Conservation (phyloP, 1,139 yeast species). For the Candida tetrigidarum region DNA sequence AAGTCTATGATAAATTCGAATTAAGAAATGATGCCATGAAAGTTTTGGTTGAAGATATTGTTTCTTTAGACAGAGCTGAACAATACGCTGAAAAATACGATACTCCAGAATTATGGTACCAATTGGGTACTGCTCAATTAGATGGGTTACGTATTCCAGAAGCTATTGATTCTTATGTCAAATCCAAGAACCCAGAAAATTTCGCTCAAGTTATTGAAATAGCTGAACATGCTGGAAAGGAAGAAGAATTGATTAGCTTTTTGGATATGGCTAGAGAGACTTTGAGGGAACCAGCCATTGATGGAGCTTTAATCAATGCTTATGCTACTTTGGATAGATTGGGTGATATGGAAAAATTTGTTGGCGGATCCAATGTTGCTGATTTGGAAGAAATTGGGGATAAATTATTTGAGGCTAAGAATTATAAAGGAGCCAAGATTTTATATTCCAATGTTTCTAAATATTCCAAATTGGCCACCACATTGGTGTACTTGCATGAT, state of each 20-base stretch:
- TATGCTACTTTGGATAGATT: constrained; percentile 81
- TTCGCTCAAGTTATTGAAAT: constrained; percentile 92
- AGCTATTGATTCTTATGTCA: constrained; percentile 87
- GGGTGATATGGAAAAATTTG: constrained; percentile 81
- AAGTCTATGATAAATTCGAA: constrained; percentile 86
- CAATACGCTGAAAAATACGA: constrained; percentile 91
- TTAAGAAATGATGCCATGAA: constrained; percentile 79
- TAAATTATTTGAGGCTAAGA: constrained; percentile 76
- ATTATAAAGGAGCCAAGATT: constrained; percentile 92
- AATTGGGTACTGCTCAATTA: constrained; percentile 94
- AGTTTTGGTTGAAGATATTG: constrained; percentile 89
- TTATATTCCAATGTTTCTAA: constrained; percentile 86
- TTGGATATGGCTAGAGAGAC: constrained; percentile 94
- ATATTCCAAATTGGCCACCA: constrained; percentile 94
- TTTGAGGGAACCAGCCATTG: constrained; percentile 89
- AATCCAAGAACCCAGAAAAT: constrained; percentile 90
- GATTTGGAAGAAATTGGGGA: constrained; percentile 93
- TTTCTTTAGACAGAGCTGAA: constrained; percentile 95
- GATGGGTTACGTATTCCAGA: constrained; percentile 93
- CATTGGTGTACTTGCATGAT: constrained; percentile 88
- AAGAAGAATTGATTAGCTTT: constrained; percentile 87
- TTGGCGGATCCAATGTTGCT: constrained; percentile 90
- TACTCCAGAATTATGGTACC: constrained; percentile 88
- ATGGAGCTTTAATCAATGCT: constrained; percentile 87
- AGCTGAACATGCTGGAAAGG: constrained; percentile 95